phyloP scores from a whole-genome alignment of 345 rosid species.

The Isatis tinctoria region DNA sequence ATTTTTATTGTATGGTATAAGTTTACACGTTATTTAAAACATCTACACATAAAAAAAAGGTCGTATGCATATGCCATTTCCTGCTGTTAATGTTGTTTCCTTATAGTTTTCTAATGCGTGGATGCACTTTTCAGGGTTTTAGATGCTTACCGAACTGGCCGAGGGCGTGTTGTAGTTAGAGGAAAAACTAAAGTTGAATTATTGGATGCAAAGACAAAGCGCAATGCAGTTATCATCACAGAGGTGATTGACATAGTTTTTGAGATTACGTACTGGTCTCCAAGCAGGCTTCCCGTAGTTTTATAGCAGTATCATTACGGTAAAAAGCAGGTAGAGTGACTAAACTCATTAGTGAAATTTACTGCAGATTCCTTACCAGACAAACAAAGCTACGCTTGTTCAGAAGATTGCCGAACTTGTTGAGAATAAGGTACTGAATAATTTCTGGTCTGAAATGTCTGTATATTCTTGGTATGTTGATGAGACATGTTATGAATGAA shows the following conservation, averaged over 20 bases:
- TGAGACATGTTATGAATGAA: background rate
- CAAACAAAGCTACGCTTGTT: slow-evolving; percentile 86
- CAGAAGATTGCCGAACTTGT: slow-evolving; percentile 98
- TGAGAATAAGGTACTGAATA: slow-evolving; percentile 64
- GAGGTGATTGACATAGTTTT: slow-evolving; percentile 52
- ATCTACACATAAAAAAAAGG: background rate
- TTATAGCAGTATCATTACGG: background rate
- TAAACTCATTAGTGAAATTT: slow-evolving; percentile 8
- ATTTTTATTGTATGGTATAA: background rate
- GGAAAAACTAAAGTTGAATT: slow-evolving; percentile 84
- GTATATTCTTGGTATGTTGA: background rate
- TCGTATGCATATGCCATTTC: slow-evolving; percentile 8
- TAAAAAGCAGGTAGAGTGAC: slow-evolving; percentile 7
- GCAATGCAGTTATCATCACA: slow-evolving; percentile 69
- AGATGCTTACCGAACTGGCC: slow-evolving; percentile 91
- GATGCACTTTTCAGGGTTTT: slow-evolving; percentile 48
- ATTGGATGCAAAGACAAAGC: slow-evolving; percentile 73
- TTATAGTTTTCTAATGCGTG: slow-evolving; percentile 17
- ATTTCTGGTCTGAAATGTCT: background rate
- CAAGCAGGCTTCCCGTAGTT: background rate
- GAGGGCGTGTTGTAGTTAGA: slow-evolving; percentile 76
- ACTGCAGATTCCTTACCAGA: slow-evolving; percentile 88
- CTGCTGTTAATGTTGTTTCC: slow-evolving; percentile 1
- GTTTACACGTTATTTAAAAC: background rate
- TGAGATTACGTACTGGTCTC: background rate